Conservation (phyloP, 805 yeast genomes). For the Candida alai region DNA sequence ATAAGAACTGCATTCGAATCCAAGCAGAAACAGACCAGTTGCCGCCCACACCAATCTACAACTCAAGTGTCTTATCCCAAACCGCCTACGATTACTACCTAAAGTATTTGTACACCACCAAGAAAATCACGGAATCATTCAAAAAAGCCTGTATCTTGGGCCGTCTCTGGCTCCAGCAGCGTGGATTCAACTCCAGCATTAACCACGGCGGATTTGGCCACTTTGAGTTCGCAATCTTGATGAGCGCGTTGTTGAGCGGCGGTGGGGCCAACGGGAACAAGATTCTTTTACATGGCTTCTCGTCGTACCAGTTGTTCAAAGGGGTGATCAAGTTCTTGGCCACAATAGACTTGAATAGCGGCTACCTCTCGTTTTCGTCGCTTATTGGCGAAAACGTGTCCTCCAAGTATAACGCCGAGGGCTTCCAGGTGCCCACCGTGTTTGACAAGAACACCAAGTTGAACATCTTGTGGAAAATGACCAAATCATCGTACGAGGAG, state of each 20-base stretch:
- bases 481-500: constrained; percentile 57
- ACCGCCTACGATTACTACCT: constrained; percentile 65
- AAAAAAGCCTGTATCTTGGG: constrained; percentile 86
- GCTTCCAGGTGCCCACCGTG: constrained; percentile 70
- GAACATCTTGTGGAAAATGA: constrained; percentile 79
- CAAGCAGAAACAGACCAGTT: constrained; percentile 42
- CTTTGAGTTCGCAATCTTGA: constrained; percentile 78
- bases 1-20: constrained; percentile 77
- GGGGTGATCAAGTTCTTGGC: constrained; percentile 83
- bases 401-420: constrained; percentile 48
- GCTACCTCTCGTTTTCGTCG: constrained; percentile 67
- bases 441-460: constrained; percentile 75
- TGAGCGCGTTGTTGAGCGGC: constrained; percentile 80
- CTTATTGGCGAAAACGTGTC: constrained; percentile 41
- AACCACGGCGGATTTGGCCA: constrained; percentile 84
- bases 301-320: constrained; percentile 89
- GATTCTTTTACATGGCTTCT: constrained; percentile 79
- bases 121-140: constrained; percentile 75
- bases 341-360: constrained; percentile 65
- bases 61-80: constrained; percentile 72
- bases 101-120: constrained; percentile 70
- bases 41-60: constrained; percentile 84
- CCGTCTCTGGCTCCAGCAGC: constrained; percentile 83
- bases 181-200: constrained; percentile 68
- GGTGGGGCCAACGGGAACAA: constrained; percentile 75